Percentiles rank a stretch among this genome's conserved stretches.
These are phyloP conservation scores for Neofusicoccum sp. DNA, from an alignment of 2,329 filamentous ascomycete genomes.

Conservation along the genomic window DNA sequence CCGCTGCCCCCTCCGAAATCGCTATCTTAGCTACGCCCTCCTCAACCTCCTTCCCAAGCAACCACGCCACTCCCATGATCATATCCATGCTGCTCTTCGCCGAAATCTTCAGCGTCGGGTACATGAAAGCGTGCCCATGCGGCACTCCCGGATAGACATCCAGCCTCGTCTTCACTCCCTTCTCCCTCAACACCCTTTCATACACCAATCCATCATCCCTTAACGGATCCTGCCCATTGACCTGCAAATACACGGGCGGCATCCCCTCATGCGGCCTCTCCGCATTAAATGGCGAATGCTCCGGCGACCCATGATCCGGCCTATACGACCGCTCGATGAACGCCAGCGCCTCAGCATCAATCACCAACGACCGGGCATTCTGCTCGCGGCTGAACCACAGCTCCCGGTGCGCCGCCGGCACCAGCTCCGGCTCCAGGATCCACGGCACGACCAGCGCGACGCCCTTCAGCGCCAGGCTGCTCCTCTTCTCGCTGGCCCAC, in stretches of 20 bases:
- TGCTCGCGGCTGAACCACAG: conserved; percentile 12
- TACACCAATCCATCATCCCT: conserved; percentile 23
- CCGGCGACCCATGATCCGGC: background rate
- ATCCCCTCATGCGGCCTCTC: background rate
- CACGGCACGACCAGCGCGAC: background rate
- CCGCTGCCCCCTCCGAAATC: background rate
- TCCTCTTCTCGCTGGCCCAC: background rate
- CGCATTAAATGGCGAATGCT: background rate
- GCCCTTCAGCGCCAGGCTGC: background rate
- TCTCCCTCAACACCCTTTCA: conserved; percentile 23
- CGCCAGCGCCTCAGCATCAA: background rate
- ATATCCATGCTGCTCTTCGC: background rate
- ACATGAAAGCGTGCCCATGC: conserved; percentile 3
- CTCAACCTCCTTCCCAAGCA: background rate
- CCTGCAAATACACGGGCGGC: conserved; percentile 22
- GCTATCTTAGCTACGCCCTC: background rate
- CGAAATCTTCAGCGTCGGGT: background rate
- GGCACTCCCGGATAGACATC: conserved; percentile 23
- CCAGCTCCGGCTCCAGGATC: background rate
- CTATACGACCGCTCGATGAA: background rate
- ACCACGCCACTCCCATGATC: background rate
- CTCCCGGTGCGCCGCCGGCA: background rate
- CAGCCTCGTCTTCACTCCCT: conserved; percentile 22
- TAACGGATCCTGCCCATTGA: conserved; percentile 22
- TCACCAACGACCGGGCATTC: background rate